These are phyloP conservation scores for Talaromyces ruber DNA, from an alignment of 495 filamentous ascomycete species.

Conservation along the genomic window DNA sequence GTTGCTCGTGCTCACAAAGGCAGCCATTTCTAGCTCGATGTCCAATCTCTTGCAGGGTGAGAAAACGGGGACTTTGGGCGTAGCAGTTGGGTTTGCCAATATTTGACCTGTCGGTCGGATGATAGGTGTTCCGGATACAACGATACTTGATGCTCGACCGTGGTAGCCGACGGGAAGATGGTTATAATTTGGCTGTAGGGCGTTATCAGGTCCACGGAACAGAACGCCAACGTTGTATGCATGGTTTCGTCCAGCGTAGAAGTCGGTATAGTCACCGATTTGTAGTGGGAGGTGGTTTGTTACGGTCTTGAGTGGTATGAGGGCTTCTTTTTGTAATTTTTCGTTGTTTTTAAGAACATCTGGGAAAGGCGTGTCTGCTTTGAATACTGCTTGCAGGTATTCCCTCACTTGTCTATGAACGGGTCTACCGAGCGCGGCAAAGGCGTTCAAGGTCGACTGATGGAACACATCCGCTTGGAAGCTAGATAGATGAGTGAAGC, in stretches of 20 bases:
- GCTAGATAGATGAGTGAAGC: slow-evolving; percentile 52
- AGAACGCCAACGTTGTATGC: slow-evolving; percentile 73
- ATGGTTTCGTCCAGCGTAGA: slow-evolving; percentile 89
- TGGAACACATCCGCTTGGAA: slow-evolving; percentile 54
- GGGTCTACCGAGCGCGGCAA: slow-evolving; percentile 67
- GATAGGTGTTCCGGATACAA: slow-evolving; percentile 68
- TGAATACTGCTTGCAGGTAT: slow-evolving; percentile 66
- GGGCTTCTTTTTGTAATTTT: slow-evolving; percentile 38
- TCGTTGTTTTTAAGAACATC: slow-evolving; percentile 51
- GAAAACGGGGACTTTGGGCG: slow-evolving; percentile 54
- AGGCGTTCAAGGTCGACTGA: slow-evolving; percentile 68
- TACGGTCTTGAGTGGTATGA: slow-evolving; percentile 50
- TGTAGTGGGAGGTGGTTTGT: slow-evolving; percentile 73
- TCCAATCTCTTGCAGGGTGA: slow-evolving; percentile 62
- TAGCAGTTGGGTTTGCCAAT: slow-evolving; percentile 52
- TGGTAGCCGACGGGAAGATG: slow-evolving; percentile 89
- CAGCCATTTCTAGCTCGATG: slow-evolving; percentile 82
- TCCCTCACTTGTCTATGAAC: slow-evolving; percentile 64
- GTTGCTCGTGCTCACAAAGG: slow-evolving; percentile 65
- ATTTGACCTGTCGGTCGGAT: slow-evolving; percentile 79
- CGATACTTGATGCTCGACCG: slow-evolving; percentile 70
- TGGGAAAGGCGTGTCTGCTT: slow-evolving; percentile 47
- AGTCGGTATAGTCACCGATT: slow-evolving; percentile 96
- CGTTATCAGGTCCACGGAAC: slow-evolving; percentile 74
- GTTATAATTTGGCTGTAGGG: slow-evolving; percentile 83